phyloP scores from a whole-genome alignment of 78 protist genomes.

The Dictyostelium firmibasis region DNA sequence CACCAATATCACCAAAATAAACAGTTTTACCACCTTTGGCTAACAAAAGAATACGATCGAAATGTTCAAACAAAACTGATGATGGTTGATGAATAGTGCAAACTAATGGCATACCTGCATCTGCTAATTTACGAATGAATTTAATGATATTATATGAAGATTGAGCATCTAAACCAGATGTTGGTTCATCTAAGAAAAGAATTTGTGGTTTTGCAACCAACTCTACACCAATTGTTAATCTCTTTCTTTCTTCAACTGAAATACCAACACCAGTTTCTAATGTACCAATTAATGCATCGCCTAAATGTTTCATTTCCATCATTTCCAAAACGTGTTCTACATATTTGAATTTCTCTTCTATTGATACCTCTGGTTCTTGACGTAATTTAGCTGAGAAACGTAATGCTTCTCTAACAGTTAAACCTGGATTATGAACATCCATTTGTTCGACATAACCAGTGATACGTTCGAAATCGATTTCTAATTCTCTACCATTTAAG shows the following conservation, averaged over 20 bases:
- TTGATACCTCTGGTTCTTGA: conserved; percentile 37
- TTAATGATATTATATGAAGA: conserved; percentile 69
- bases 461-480: conserved; percentile 68
- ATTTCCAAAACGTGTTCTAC: conserved; percentile 62
- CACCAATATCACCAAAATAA: conserved; percentile 78
- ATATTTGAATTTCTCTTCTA: conserved; percentile 40
- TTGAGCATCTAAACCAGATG: conserved; percentile 76
- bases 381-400: conserved; percentile 62
- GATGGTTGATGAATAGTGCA: conserved; percentile 83
- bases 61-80: conserved; percentile 72
- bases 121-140: conserved; percentile 69
- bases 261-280: conserved; percentile 76
- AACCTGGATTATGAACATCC: conserved; percentile 70
- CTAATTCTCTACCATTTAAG: conserved; percentile 85
- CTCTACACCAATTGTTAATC: conserved; percentile 81
- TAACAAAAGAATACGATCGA: conserved; percentile 65
- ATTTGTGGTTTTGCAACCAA: conserved; percentile 80
- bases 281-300: conserved; percentile 75
- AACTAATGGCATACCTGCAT: conserved; percentile 76
- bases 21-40: conserved; percentile 83
- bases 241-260: conserved; percentile 72
- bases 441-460: conserved; percentile 82
- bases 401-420: conserved; percentile 73
- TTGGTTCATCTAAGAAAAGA: conserved; percentile 31
- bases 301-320: conserved; percentile 81